Percentiles rank a stretch among this genome's conserved stretches.
phyloP scores from a whole-genome alignment of 352 stramenopile species.

The Blastocystis sp. region DNA sequence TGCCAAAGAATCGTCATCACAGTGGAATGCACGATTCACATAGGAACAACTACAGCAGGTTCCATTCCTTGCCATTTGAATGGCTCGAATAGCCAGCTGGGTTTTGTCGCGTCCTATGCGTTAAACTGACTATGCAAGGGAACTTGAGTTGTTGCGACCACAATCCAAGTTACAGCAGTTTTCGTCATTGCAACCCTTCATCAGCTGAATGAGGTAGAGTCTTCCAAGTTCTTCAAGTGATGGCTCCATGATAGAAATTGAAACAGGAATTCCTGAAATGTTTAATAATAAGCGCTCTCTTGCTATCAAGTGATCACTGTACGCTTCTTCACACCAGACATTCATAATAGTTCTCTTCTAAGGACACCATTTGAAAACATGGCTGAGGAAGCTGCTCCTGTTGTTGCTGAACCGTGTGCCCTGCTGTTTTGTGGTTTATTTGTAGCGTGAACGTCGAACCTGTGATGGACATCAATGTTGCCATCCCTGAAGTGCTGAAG shows the following conservation, averaged over 20 bases:
- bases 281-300: neutral
- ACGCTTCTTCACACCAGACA: neutral
- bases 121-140: neutral
- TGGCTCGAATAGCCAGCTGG: neutral
- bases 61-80: slow-evolving; percentile 28
- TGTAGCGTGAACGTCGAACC: slow-evolving; percentile 52
- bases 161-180: slow-evolving; percentile 52
- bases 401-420: slow-evolving; percentile 31
- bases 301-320: slow-evolving; percentile 4
- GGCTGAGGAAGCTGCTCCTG: slow-evolving; percentile 61
- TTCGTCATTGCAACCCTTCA: slow-evolving; percentile 39
- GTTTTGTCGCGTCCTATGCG: slow-evolving; percentile 11
- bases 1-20: neutral
- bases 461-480: slow-evolving; percentile 77
- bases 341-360: slow-evolving; percentile 59
- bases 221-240: slow-evolving; percentile 1
- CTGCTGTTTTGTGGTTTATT: neutral
- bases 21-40: neutral
- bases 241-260: neutral
- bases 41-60: slow-evolving; percentile 7
- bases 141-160: neutral
- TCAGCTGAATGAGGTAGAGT: slow-evolving; percentile 11
- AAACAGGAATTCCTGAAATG: slow-evolving; percentile 12
- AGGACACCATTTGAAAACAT: slow-evolving; percentile 62
- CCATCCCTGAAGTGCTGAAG: slow-evolving; percentile 92